Base-by-base conservation (phyloP, 116 monocot genomes). In the Dioscorea cayenensis region DNA sequence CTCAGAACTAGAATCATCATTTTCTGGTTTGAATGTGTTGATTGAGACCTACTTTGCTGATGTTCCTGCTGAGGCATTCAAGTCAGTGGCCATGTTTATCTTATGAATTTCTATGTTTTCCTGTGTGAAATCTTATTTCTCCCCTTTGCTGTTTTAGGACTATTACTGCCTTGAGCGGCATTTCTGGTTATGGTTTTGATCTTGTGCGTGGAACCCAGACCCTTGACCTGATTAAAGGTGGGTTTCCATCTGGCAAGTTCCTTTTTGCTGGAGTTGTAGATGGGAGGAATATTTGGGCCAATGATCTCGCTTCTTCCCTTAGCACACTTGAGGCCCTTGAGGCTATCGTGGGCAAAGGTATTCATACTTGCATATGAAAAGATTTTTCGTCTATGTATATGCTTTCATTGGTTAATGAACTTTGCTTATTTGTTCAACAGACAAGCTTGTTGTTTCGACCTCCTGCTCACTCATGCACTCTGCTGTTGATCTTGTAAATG, bases 1-100 rank as follows among this genome's bases (percentile, higher is more conserved):
- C 55, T 32, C 84, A 55, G 84, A 90, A 50, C 68, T 90, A 13
- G 90, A 90, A 76, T 86, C 90, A 63, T 81, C 86, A 20, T 69
- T 81, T 10, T 77, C 83, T 77, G 90, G 90, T 59, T 66, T 86
- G 77, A 79, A 86, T 73, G 84, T 90, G 38, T 67, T 90, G 32
- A 63, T 90, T 59, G 86, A 90, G 73, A 90, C 90, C n/a, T 90
- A 90, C 84, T 90, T 90, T 75, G 86, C 90, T 64, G 90, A 90
- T 84, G 75, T 90, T 58, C 77, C 86, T 64, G 81, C 76, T 48
- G 82, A 77, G 66, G 79, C 90, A 72, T 90, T 75, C 75, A 82
- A 84, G 86, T 90, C 2, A 82, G 86, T 80, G 71, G 29, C 20
- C 74, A 63, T 27, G 62, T 36, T 35, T 65, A 6, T 14, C 32